phyloP scores from a whole-genome alignment of 2,329 filamentous ascomycete genomes.

The Thielaviopsis ethacetica region DNA sequence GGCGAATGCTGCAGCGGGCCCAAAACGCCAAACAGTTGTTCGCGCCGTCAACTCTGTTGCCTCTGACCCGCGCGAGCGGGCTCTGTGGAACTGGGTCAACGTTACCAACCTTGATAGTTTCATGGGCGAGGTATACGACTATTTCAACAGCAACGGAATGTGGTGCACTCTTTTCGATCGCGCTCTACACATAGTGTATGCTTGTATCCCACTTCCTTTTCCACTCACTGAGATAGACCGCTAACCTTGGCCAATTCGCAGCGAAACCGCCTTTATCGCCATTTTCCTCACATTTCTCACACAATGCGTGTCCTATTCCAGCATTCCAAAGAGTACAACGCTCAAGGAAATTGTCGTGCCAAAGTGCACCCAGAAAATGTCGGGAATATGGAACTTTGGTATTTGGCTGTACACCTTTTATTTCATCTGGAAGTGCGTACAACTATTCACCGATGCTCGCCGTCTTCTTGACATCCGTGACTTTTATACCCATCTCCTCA shows the following conservation, averaged over 20 bases:
- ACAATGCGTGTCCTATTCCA: conserved; percentile 70
- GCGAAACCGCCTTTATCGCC: conserved; percentile 68
- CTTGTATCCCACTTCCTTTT: conserved; percentile 10
- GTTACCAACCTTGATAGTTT: conserved; percentile 81
- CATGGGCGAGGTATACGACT: conserved; percentile 69
- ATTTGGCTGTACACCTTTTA: conserved; percentile 78
- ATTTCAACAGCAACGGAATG: conserved; percentile 68
- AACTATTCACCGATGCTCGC: conserved; percentile 56
- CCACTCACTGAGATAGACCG: not conserved
- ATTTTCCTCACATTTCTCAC: conserved; percentile 68
- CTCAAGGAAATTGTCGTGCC: conserved; percentile 42
- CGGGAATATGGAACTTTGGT: conserved; percentile 56
- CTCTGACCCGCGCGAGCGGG: conserved; percentile 41
- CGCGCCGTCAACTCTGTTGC: not conserved
- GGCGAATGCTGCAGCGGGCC: not conserved
- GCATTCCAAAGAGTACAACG: conserved; percentile 47
- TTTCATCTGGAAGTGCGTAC: conserved; percentile 65
- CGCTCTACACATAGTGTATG: conserved; percentile 55
- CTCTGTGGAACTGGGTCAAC: conserved; percentile 87
- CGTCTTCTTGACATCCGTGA: conserved; percentile 63
- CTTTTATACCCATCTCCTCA: conserved; percentile 70
- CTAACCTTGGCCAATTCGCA: conserved; percentile 18
- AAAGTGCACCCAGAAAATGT: conserved; percentile 63
- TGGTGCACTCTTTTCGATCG: conserved; percentile 69
- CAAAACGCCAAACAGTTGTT: not conserved